phyloP scores from a whole-genome alignment of 2,329 filamentous ascomycete genomes.

The Trichoderma harzianum region DNA sequence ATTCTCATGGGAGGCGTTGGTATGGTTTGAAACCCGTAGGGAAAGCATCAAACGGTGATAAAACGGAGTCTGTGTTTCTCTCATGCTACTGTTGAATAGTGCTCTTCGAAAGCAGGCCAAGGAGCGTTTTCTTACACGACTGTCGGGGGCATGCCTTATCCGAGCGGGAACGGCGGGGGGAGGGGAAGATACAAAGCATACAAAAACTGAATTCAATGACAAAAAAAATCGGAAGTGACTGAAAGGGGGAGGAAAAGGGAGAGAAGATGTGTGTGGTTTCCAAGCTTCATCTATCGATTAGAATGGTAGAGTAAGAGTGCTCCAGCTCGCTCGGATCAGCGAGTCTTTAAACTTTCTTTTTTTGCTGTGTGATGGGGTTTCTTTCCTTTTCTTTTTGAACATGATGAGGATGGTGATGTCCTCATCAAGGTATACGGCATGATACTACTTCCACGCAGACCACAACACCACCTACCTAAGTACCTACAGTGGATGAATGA shows the following conservation, averaged over 20 bases:
- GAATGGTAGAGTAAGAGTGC: background rate
- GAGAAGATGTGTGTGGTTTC: background rate
- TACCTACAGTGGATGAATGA: background rate
- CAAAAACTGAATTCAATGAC: background rate
- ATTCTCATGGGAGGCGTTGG: constrained; percentile 10
- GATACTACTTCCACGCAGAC: background rate
- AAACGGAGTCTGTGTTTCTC: constrained; percentile 2
- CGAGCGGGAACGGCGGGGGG: background rate
- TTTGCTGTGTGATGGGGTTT: background rate
- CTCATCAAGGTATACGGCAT: background rate
- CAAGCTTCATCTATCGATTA: background rate
- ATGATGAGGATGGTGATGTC: background rate
- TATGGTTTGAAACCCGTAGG: background rate
- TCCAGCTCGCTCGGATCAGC: background rate
- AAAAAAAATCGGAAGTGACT: background rate
- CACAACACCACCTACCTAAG: background rate
- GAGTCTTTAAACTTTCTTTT: background rate
- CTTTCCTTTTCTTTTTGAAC: too few species aligned
- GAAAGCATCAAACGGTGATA: constrained; percentile 11
- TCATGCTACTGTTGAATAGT: background rate
- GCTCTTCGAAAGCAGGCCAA: background rate
- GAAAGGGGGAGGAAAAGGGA: background rate
- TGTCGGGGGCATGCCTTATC: background rate
- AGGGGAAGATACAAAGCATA: background rate
- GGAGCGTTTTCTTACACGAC: background rate